Base-by-base conservation (phyloP, 768 basidiomycete species). In the Lepiota subincarnata region DNA sequence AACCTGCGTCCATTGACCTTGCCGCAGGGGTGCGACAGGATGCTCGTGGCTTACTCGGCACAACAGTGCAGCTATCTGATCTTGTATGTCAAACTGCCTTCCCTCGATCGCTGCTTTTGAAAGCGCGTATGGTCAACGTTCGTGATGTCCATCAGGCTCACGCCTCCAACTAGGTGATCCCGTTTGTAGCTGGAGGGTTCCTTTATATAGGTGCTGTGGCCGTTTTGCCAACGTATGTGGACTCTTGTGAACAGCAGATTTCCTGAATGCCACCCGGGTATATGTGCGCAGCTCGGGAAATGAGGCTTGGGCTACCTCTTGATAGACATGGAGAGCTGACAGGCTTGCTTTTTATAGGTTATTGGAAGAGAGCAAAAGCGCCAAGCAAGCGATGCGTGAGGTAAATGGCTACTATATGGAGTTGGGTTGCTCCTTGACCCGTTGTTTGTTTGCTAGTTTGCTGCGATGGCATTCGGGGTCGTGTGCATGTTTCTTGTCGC, bases 171-270 rank as follows among this genome's bases (percentile, higher is more conserved):
- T 56, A 92, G 89, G 89, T 92, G 42, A 91, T 92, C 58, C 89
- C 90, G 13, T 91, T 90, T 64, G 90, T 92, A 41, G 90, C 91
- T 31, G 91, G 91, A 58, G 92, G 92, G 14, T 97, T 95, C 73
- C 73, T 96, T 62, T 95, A 94, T 70, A 94, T 96, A 64, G 93
- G 92, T 22, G 89, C 90, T 26, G 93, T 95, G 53, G 91, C 92
- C 44, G 92, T 94, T 56, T 73, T 94, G 55, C 92, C 92, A 61
- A 90, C 88, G 89, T 92, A 78, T 64, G 88, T 78, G 16, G 55
- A 55, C 3, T 57, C 52, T 45, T 50, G 2, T 5, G 40, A 56
- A 50, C 38, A 13, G 20, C 12, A 12, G 28, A 11, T 11, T 34
- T n/a, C 31, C 14, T 12, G 24, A 18, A 31, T n/a, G 7, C 31